Evolutionary conservation across 164 flowering plant species (phyloP).

Genomic region (Liriodendron chinense): DNA sequence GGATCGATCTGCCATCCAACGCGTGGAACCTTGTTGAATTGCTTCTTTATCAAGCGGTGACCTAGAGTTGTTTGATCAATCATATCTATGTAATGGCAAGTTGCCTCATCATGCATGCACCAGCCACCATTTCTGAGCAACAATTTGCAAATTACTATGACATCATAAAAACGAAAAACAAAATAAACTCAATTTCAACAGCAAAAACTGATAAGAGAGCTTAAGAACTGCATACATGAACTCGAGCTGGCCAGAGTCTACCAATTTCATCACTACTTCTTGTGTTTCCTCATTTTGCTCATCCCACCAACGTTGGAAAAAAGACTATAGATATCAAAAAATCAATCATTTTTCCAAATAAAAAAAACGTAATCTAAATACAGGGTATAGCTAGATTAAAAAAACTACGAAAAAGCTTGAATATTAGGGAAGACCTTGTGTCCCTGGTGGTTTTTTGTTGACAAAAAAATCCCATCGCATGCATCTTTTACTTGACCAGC

Average conservation of each 20-base stretch:
- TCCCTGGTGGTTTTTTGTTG: background rate
- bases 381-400: background rate
- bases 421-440: background rate
- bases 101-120: slow-evolving; percentile 98
- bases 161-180: background rate
- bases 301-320: slow-evolving; percentile 89
- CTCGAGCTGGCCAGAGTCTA: slow-evolving; percentile 75
- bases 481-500: background rate
- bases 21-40: slow-evolving; percentile 72
- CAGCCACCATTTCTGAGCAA: slow-evolving; percentile 86
- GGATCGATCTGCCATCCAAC: slow-evolving; percentile 98
- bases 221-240: slow-evolving; percentile 54
- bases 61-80: slow-evolving; percentile 96
- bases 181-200: background rate
- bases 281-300: slow-evolving; percentile 50
- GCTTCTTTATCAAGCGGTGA: slow-evolving; percentile 54
- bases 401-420: background rate
- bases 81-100: slow-evolving; percentile 89
- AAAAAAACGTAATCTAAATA: background rate
- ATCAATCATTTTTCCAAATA: background rate
- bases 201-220: background rate
- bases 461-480: background rate
- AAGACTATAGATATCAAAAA: slow-evolving; percentile 47
- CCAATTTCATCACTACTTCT: slow-evolving; percentile 59
- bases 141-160: background rate